phyloP scores from a whole-genome alignment of 2,329 filamentous ascomycete species.

The Triangularia verruculosa region DNA sequence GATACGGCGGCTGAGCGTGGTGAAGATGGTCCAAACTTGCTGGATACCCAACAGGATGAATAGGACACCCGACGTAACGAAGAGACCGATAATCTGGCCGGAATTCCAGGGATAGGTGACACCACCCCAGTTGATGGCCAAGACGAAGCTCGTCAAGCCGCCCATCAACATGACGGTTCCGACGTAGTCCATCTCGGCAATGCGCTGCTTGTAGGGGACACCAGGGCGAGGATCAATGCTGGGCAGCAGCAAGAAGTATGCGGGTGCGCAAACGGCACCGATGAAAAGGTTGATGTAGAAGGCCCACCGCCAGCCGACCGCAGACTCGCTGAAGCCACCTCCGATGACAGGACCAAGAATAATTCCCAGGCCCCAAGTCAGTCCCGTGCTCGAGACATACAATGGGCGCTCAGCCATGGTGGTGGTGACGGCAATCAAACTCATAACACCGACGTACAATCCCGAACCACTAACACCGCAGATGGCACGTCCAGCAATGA shows the following conservation, averaged over 20 bases:
- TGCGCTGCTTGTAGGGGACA: neutral
- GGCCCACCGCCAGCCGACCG: slow-evolving; percentile 45
- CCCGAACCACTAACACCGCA: slow-evolving; percentile 44
- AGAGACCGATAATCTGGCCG: slow-evolving; percentile 43
- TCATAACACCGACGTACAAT: slow-evolving; percentile 37
- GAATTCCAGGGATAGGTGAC: slow-evolving; percentile 45
- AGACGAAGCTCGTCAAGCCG: slow-evolving; percentile 38
- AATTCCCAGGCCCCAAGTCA: slow-evolving; percentile 43
- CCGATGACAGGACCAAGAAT: slow-evolving; percentile 48
- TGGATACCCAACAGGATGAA: slow-evolving; percentile 40
- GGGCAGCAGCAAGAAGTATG: slow-evolving; percentile 34
- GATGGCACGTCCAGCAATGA: slow-evolving; percentile 49
- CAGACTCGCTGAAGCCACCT: slow-evolving; percentile 42
- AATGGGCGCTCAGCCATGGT: slow-evolving; percentile 25
- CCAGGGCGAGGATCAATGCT: slow-evolving; percentile 18
- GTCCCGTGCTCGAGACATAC: slow-evolving; percentile 31
- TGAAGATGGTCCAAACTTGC: slow-evolving; percentile 43
- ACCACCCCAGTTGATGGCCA: slow-evolving; percentile 53
- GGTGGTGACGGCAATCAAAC: slow-evolving; percentile 22
- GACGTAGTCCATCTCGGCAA: slow-evolving; percentile 40
- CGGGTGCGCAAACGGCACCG: slow-evolving; percentile 35
- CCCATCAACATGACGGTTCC: slow-evolving; percentile 43
- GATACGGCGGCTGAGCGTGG: slow-evolving; percentile 35
- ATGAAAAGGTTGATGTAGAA: slow-evolving; percentile 58
- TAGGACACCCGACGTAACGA: slow-evolving; percentile 41